Percentiles rank a stretch among this genome's conserved stretches.
Conservation (phyloP, 805 yeast genomes). For the Kodamaea laetipori region DNA sequence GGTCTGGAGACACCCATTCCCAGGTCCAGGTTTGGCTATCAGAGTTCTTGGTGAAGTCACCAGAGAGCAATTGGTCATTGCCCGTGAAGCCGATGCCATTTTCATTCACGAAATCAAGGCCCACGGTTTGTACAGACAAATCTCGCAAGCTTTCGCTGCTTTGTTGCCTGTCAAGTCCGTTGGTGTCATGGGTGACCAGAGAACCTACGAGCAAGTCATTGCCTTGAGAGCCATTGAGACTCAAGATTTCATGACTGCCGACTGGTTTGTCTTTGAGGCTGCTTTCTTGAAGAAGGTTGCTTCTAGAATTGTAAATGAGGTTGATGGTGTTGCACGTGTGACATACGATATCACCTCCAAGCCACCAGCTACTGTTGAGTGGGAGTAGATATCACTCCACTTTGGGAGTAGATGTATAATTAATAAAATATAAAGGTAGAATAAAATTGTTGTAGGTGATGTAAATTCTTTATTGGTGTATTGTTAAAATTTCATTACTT, state of each 20-base stretch:
- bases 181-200: slow-evolving; percentile 99
- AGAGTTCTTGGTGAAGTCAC: slow-evolving; percentile 98
- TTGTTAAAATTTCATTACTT: too few species aligned
- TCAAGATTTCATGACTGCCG: slow-evolving; percentile 98
- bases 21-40: slow-evolving; percentile 99
- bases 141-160: slow-evolving; percentile 97
- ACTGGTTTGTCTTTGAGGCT: slow-evolving; percentile 95
- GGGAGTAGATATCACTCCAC: slow-evolving; percentile 95
- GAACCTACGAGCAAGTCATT: slow-evolving; percentile 98
- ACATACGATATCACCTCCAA: slow-evolving; percentile 98
- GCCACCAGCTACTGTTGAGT: slow-evolving; percentile 99
- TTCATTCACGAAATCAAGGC: slow-evolving; percentile 94
- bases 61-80: slow-evolving; percentile 88
- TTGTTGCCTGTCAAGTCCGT: slow-evolving; percentile 96
- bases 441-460: too few species aligned
- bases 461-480: too few species aligned
- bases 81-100: slow-evolving; percentile 94
- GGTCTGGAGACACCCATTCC: slow-evolving; percentile 99
- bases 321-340: slow-evolving; percentile 98
- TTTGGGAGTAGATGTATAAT: slow-evolving; percentile 67
- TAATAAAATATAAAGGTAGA: neutral
- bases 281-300: slow-evolving; percentile 89
- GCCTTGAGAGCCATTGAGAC: slow-evolving; percentile 99
- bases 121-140: slow-evolving; percentile 89
- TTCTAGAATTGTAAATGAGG: slow-evolving; percentile 96